Base-by-base conservation (phyloP, 208 protist genomes). In the Acanthamoeba healyi region DNA sequence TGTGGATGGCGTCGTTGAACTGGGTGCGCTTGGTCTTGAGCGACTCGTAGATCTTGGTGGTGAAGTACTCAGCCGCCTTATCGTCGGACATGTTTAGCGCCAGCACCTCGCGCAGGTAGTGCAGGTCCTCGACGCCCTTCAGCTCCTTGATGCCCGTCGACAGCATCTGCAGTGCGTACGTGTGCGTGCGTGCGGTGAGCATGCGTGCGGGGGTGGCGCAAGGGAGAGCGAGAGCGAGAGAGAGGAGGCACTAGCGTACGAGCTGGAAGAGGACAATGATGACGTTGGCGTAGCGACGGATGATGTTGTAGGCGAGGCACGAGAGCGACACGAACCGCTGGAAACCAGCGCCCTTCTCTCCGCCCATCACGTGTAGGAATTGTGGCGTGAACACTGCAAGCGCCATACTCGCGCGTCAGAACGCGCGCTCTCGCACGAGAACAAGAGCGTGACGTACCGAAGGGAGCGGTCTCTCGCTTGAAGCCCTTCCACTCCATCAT, bases 321-420 rank as follows among this genome's bases (percentile, higher is more conserved):
- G 91, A 94, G 24, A 96, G 72, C 6, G 95, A 94, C 65, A 94
- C 63, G 92, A 98, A 98, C 42, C 92, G 36, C 36, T 51, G 3
- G 42, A 96, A 97, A 26, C 95, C 94, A 14, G 82, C 42, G 2
- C 29, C 34, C 7, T 94, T 94, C 38, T 93, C 77, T n/a, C 95
- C 94, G 54, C 95, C 91, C 91, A 98, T 97, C 4, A 98, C 96
- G 91, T 97, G 94, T 22, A 93, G 95, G 42, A 98, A 97, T 38
- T 97, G 97, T 22, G 97, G 97, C 7, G 97, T 98, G 34, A 98
- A 97, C 38, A 98, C 61, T 36, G 61, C 10, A n/a, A n/a, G n/a
- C n/a, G n/a, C n/a, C n/a, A n/a, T n/a, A n/a, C n/a, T n/a, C 29
- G n/a, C 22, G 6, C 19, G 61, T 29, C 49, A 54, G 10, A 54